Base-by-base conservation (phyloP, 2,329 filamentous ascomycete species). In the Erysiphe neolycopersici region DNA sequence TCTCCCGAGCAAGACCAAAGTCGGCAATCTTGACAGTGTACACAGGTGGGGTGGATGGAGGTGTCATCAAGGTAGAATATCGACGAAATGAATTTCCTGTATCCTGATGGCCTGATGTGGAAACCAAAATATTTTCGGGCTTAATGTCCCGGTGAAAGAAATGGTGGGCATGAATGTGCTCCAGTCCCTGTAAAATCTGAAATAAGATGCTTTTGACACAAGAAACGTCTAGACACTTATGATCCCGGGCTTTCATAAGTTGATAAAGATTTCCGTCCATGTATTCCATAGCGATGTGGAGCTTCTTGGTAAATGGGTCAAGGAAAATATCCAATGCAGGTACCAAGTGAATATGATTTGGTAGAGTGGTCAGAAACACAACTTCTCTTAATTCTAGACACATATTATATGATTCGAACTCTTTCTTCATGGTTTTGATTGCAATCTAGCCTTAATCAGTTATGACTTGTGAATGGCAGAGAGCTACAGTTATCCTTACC, bases 371-470 rank as follows among this genome's bases (percentile, higher is more conserved):
- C 40, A 98, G 66, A 62, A 98, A 98, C 58, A 98, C 89, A 50
- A 98, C 89, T 61, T 98, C 89, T 48, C 89, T 78, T 44, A 98
- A 71, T 61, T 98, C 89, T 49, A 94, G 64, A 59, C 89, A 98
- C 43, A 84, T 79, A 14, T 72, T 65, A 57, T 94, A 84, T 1
- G 82, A 92, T 53, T 95, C 85, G 54, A 95, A 98, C 0, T 79
- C 85, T 71, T 98, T 98, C 69, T 98, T 98, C 89, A 98, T 98
- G 5, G 89, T 95, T 64, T 98, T 98, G 64, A 98, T 94, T 38
- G 89, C 89, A 54, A 98, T 80, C 89, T 95, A 52, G 37, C 2
- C 32, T 26, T 18, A 19, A 44, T 55, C 33, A 54, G 50, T 41
- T 3, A 16, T 12, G 11, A 29, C 17, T 18, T 11, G 5, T 12